Evolutionary conservation across 768 basidiomycete species (phyloP), one percentile per base, ranked within the genome.

Genomic region (Termitomyces sp.): DNA sequence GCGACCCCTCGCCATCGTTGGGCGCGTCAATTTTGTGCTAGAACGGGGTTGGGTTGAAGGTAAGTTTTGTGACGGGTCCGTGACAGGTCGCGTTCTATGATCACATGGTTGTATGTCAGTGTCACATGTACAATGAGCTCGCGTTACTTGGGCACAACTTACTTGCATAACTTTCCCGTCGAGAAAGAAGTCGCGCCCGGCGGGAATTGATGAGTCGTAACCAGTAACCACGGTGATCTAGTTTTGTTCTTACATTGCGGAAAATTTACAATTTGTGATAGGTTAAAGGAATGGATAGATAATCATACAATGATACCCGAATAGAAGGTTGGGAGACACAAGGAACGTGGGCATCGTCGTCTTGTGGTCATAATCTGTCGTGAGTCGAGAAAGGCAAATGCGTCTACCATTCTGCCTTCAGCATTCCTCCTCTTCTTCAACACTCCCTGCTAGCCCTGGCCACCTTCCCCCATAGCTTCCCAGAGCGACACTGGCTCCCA

Each of bases 361-460:
- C 4, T n/a, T 15, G 6, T 54, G 27, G 42, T 61, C 55, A 33
- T 55, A 27, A 47, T 49, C 15, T 48, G 41, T 63, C 57, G 48
- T 60, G 37, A 44, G 48, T 58, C 56, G 48, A 16, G 36, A 47
- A 30, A 22, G 24, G 16, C 7, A 34, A 31, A 34, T 22, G 31
- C 24, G 6, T 22, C 20, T 24, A 44, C 47, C 30, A 15, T 36
- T 36, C 27, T 12, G 7, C 24, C 22, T 37, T 65, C 54, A 72
- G 65, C 67, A 73, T 66, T 80, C 81, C 33, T 80, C 80, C 60
- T 82, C 83, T 66, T 83, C 83, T 64, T 72, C 75, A 20, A 82
- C 77, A 58, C 68, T 69, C 3, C 65, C 73, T 16, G 73, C 72
- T 66, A 70, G 72, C 57, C 73, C 75, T 22, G 62, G 70, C 56